Base-by-base conservation (phyloP, 192 early-diverging fungal species). In the Fimicolochytrium jonesii region DNA sequence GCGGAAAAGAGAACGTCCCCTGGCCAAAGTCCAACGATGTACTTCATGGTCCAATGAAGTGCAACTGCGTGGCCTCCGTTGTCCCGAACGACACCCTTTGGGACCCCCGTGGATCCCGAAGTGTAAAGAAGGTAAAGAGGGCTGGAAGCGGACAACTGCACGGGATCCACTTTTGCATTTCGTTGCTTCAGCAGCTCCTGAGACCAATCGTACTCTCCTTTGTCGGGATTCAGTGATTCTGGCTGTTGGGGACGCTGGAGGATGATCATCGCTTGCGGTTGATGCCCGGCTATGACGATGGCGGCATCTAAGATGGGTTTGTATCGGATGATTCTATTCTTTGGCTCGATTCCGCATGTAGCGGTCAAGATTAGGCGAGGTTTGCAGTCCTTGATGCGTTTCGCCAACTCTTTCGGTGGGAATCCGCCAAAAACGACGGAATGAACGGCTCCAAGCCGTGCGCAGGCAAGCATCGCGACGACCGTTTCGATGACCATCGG, bases 381-480 rank as follows among this genome's bases (percentile, higher is more conserved):
- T 72, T 82, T 78, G 62, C 81, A 80, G 69, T 90, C 92, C 28
- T 84, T 69, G 67, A 95, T 90, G 36, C 93, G 85, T 69, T 95
- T 92, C 34, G 90, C 86, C 59, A 77, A 62, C 43, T 77, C 76
- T 17, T 64, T 51, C 6, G 66, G 47, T 0, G 76, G 72, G 54
- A 78, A 78, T 4, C 76, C 76, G 25, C 86, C 86, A 82, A 91
- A 90, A 10, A 90, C 87, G 20, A 92, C 90, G 45, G 84, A 86
- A 54, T 91, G 89, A 10, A 92, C 74, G 10, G 87, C 88, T n/a
- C 91, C 93, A 10, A 93, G 67, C 7, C 91, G 80, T 7, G 86
- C 89, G 58, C 88, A 91, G 4, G 93, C 88, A 10, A 95, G 86
- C 85, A 95, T 92, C 3, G 85, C 86, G 59, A 92, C 69, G 9